Conservation (phyloP, 345 rosid species). For the Moringa oleifera region DNA sequence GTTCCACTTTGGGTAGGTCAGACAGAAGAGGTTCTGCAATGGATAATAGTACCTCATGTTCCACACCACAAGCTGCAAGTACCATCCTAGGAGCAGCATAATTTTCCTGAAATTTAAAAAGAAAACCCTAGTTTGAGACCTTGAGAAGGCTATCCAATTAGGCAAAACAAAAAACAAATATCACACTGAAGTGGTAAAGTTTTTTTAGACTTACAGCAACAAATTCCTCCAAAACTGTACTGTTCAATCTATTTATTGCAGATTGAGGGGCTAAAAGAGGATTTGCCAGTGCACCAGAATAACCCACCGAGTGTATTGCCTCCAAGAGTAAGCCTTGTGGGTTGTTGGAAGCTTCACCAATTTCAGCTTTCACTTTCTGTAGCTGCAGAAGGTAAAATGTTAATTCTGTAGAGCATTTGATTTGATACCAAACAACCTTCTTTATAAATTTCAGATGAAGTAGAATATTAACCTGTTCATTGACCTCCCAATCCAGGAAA, state of each 20-base stretch:
- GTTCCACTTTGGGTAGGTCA: constrained; percentile 54
- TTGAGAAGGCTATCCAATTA: background rate
- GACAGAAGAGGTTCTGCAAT: constrained; percentile 82
- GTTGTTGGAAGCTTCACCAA: constrained; percentile 56
- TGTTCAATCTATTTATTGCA: constrained; percentile 46
- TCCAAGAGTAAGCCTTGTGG: constrained; percentile 76
- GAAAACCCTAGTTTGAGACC: constrained; percentile 9
- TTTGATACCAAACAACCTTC: background rate
- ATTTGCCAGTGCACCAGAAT: constrained; percentile 79
- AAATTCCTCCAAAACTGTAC: constrained; percentile 63
- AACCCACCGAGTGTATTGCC: constrained; percentile 84
- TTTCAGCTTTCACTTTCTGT: constrained; percentile 58
- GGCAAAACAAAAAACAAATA: constrained; percentile 4
- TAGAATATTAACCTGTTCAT: constrained; percentile 51
- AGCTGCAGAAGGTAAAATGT: constrained; percentile 44
- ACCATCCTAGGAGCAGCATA: constrained; percentile 78
- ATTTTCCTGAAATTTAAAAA: constrained; percentile 52
- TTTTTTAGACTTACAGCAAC: constrained; percentile 48
- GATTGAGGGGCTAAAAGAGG: constrained; percentile 85
- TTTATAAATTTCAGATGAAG: background rate
- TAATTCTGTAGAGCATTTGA: background rate
- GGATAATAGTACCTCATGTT: constrained; percentile 64
- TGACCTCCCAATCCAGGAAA: constrained; percentile 92
- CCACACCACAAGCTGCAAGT: constrained; percentile 85
- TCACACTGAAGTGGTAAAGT: background rate